Evolutionary conservation across 495 filamentous ascomycete species (phyloP).

Genomic region (Aspergillus kassunensis): DNA sequence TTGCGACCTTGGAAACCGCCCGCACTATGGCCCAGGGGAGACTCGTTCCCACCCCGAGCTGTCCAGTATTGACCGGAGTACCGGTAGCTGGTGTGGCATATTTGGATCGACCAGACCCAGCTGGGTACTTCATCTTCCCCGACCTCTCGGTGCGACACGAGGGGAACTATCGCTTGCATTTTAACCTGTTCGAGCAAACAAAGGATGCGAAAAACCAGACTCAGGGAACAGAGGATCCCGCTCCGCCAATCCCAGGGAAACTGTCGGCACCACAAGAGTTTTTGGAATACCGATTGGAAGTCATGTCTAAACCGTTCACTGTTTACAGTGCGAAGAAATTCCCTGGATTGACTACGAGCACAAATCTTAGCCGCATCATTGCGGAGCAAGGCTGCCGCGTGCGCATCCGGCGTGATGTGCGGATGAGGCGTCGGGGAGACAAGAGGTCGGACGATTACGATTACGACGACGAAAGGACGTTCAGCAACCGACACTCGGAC

Average conservation of each 20-base stretch:
- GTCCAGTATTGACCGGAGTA: conserved; percentile 88
- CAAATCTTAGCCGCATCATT: conserved; percentile 79
- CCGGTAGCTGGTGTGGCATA: conserved; percentile 97
- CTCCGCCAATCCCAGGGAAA: conserved; percentile 20
- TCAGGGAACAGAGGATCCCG: conserved; percentile 38
- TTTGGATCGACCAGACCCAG: conserved; percentile 82
- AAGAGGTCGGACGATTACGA: conserved; percentile 64
- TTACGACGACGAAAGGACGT: conserved; percentile 61
- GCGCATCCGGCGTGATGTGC: conserved; percentile 91
- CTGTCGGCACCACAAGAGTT: conserved; percentile 37
- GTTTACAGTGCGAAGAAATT: conserved; percentile 99
- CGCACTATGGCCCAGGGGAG: conserved; percentile 82
- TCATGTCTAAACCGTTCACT: conserved; percentile 80
- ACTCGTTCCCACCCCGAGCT: conserved; percentile 60
- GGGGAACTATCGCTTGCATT: conserved; percentile 81
- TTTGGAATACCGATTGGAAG: conserved; percentile 74
- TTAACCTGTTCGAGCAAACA: conserved; percentile 89
- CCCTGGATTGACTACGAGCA: conserved; percentile 89
- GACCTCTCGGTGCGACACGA: conserved; percentile 96
- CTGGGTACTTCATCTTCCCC: conserved; percentile 97
- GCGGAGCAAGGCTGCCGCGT: conserved; percentile 98
- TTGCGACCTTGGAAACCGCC: conserved; percentile 83
- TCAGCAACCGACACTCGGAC: conserved; percentile 51
- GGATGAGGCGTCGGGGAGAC: conserved; percentile 85
- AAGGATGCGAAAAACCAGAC: conserved; percentile 71